These are phyloP conservation scores for Epicoccum sorghinum DNA, from an alignment of 2,329 filamentous ascomycete species.

Conservation along the genomic window DNA sequence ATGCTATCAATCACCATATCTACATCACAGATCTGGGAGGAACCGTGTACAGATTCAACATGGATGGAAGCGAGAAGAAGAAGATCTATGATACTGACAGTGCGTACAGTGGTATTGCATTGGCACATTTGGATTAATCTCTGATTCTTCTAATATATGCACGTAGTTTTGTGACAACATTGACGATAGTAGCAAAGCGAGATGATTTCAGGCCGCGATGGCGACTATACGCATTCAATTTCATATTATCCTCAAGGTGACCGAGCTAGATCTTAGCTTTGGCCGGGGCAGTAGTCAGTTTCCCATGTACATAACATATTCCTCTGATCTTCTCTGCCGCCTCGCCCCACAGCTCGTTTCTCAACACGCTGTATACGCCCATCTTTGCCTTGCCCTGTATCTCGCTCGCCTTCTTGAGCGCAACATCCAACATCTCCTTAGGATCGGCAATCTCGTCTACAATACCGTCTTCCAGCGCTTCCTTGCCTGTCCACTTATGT, in stretches of 20 bases:
- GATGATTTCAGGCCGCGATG: too few relatives aligned
- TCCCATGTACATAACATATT: slow-evolving; percentile 62
- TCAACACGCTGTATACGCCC: slow-evolving; percentile 59
- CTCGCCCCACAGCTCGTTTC: slow-evolving; percentile 61
- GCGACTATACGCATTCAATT: too few relatives aligned
- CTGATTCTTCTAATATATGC: too few relatives aligned
- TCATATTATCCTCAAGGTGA: too few relatives aligned
- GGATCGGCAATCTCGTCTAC: slow-evolving; percentile 60
- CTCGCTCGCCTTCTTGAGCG: slow-evolving; percentile 54
- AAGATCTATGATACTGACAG: background rate
- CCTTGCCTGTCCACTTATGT: slow-evolving; percentile 60
- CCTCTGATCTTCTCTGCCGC: slow-evolving; percentile 57
- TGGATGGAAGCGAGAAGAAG: slow-evolving; percentile 21
- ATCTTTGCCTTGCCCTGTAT: slow-evolving; percentile 53
- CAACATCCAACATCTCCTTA: slow-evolving; percentile 54
- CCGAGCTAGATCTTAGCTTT: slow-evolving; percentile 51
- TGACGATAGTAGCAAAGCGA: too few relatives aligned
- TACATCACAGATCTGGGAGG: slow-evolving; percentile 31
- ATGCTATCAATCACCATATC: slow-evolving; percentile 7
- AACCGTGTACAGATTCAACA: slow-evolving; percentile 16
- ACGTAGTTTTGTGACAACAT: too few relatives aligned
- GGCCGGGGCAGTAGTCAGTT: slow-evolving; percentile 49
- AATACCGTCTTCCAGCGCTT: slow-evolving; percentile 59
- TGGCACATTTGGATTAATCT: background rate
- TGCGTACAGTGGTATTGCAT: background rate